Base-by-base conservation (phyloP, 176 grass and related monocot species). In the Raddia distichophylla region DNA sequence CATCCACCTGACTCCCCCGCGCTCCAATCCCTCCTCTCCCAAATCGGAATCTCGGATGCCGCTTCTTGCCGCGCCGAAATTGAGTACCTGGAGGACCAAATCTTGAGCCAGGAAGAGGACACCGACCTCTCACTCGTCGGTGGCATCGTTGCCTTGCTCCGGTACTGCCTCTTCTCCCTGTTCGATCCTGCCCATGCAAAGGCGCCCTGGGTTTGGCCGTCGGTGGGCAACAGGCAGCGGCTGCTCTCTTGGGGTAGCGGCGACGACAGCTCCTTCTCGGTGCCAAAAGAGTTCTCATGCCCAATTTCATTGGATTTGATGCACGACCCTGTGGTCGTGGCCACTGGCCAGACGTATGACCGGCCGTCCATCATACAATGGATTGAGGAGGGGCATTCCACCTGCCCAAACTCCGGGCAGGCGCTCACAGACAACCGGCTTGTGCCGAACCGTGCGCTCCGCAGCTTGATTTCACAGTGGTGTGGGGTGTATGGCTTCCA, bases 221-320 rank as follows among this genome's bases (percentile, higher is more conserved):
- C 76, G 11, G 20, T 44, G n/a, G 68, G 81, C 14, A 60, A 83
- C 56, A 81, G 78, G 79, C 75, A 94, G 72, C 65, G 84, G 67
- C 55, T 93, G 55, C 90, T 90, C 12, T 88, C 84, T 5, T 84
- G 75, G 88, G 84, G 86, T 67, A 55, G 82, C 55, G 82, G 90
- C 19, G 87, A 90, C 46, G 89, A 92, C 67, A 93, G 77, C 69
- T 96, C 91, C 42, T 87, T 99, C n/a, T 80, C 59, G 10, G 82
- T 96, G 54, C 97, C 91, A 8, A 99, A 93, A 80, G 97, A 99
- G 78, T 99, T 99, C 60, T 96, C 91, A 18, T 99, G 97, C 76
- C 93, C 97, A 34, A 96, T 99, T 83, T 96, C 91, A 2, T 86
- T 99, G 33, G 97, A 99, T 75, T 81, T 99, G 71, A 96, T 99